Evolutionary conservation across 2,329 filamentous ascomycete species (phyloP).

Genomic region (Passalora sequoiae): DNA sequence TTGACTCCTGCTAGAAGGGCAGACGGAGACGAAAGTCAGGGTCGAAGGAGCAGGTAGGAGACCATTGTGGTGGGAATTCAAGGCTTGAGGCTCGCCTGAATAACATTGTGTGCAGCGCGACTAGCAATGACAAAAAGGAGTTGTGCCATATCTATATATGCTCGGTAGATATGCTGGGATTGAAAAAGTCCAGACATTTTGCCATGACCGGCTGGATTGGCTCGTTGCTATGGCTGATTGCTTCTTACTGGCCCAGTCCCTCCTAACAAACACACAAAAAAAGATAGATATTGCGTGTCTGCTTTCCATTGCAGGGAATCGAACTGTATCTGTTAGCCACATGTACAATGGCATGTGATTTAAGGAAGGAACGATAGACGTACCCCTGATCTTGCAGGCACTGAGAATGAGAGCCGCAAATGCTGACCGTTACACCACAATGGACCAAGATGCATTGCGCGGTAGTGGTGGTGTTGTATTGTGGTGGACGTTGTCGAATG

Average conservation of each 20-base stretch:
- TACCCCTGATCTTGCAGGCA: constrained; percentile 1
- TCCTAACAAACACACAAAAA: no score
- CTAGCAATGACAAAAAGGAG: no score
- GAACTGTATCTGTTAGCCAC: background rate
- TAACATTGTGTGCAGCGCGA: no score
- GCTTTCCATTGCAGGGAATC: constrained; percentile 1
- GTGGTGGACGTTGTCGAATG: background rate
- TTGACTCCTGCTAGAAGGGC: no score
- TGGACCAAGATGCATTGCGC: background rate
- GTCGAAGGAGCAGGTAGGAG: background rate
- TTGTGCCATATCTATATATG: background rate
- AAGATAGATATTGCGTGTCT: no score
- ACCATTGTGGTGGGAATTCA: background rate
- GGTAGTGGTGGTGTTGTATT: background rate
- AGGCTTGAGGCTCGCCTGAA: no score
- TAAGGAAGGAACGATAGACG: background rate
- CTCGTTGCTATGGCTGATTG: no score
- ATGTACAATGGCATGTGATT: background rate
- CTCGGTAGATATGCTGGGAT: no score
- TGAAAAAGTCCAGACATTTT: no score
- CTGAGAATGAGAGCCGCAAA: constrained; percentile 2
- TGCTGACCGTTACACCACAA: constrained; percentile 4
- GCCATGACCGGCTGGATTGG: no score
- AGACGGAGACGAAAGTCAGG: background rate
- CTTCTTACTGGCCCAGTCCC: no score